Base-by-base conservation (phyloP, 1,139 yeast genomes). In the Suhomyces guaymorum region DNA sequence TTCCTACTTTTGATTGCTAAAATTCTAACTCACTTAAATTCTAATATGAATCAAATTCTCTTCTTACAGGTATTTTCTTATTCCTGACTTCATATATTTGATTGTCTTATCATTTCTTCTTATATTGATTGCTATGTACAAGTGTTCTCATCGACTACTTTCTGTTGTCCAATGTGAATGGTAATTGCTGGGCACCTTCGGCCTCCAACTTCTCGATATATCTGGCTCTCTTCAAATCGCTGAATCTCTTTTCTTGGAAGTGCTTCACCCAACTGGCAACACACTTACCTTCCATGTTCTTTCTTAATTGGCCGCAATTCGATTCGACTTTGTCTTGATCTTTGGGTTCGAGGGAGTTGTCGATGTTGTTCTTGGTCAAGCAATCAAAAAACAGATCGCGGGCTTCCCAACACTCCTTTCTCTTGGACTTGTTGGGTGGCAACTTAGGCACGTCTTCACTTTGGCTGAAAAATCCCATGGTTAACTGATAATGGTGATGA, bases 181-280 rank as follows among this genome's bases (percentile, higher is more conserved):
- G 75, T 37, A 70, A 61, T 28, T 67, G 73, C 48, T 69, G 63
- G 9, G 75, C 76, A 7, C 75, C 75, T 46, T 70, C 75, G 4
- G 71, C 62, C 46, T 70, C 69, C 37, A 70, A 57, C 49, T 69
- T 65, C 21, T 54, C 61, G 31, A 70, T 68, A 44, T 69, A 70
- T 44, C 70, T 61, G 25, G 62, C 61, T 49, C 75, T 59, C 26
- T 59, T 55, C 44, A 70, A 51, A 44, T 70, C 76, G 42, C 61
- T 69, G 43, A 55, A 69, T 40, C 76, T 57, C 52, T 70, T 70
- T 37, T 70, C 74, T 44, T 70, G 76, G 49, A 70, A 70, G 42
- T 70, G 70, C 42, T 69, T 63, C 42, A 47, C 51, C 76, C 76
- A 70, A 30, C 70, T 64, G 9, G 68, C 68, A 8, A 68, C 75